These are phyloP conservation scores for Petasospora fabianii DNA, from an alignment of 1,139 yeast species.

Conservation along the genomic window DNA sequence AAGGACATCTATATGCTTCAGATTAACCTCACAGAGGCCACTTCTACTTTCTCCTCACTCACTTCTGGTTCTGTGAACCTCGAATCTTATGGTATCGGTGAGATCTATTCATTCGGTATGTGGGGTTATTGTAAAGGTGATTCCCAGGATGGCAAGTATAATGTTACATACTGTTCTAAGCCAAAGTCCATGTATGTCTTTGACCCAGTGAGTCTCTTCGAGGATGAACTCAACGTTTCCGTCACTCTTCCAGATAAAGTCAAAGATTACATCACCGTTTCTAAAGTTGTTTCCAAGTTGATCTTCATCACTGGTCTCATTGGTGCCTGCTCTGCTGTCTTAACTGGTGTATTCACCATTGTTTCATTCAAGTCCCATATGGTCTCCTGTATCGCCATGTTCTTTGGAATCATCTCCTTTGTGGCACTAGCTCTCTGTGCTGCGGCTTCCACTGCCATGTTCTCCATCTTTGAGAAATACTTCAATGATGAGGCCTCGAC, in stretches of 20 bases:
- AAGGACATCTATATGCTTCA: slow-evolving; percentile 40
- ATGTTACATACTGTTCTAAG: slow-evolving; percentile 53
- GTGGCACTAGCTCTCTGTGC: slow-evolving; percentile 35
- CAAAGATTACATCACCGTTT: slow-evolving; percentile 33
- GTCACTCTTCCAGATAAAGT: slow-evolving; percentile 33
- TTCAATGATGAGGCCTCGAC: slow-evolving; percentile 34
- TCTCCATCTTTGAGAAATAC: slow-evolving; percentile 22
- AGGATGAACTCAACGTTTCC: not conserved
- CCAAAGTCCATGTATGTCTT: slow-evolving; percentile 47
- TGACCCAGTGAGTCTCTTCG: slow-evolving; percentile 40
- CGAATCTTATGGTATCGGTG: slow-evolving; percentile 47
- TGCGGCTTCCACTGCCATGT: slow-evolving; percentile 41
- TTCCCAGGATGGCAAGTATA: slow-evolving; percentile 27
- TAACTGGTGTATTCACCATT: slow-evolving; percentile 39
- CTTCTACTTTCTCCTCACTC: slow-evolving; percentile 2
- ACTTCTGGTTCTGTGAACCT: not conserved
- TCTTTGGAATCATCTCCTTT: slow-evolving; percentile 29
- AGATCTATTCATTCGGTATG: slow-evolving; percentile 58
- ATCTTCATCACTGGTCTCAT: slow-evolving; percentile 45
- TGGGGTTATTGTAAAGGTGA: slow-evolving; percentile 76
- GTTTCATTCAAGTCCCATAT: slow-evolving; percentile 35
- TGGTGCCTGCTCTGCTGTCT: slow-evolving; percentile 37
- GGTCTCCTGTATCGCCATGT: slow-evolving; percentile 31
- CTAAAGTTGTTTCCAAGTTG: slow-evolving; percentile 39
- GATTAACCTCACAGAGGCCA: slow-evolving; percentile 35